phyloP scores from a whole-genome alignment of 2,329 filamentous ascomycete genomes.

The Curvularia lunata region DNA sequence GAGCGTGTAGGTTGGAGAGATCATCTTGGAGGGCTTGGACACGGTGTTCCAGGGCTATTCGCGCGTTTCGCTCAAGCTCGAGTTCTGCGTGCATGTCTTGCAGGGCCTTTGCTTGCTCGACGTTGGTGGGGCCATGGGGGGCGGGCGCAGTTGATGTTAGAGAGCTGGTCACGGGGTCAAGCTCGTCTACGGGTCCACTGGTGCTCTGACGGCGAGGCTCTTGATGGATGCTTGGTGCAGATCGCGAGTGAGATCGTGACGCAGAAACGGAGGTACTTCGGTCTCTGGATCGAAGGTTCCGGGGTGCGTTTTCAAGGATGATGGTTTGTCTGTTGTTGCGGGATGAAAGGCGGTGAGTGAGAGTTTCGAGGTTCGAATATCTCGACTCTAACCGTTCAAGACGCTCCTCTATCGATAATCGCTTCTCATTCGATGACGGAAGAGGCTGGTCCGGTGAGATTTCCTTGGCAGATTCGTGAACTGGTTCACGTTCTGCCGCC shows the following conservation, averaged over 20 bases:
- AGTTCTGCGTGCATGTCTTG: slow-evolving; percentile 36
- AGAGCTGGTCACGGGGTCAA: slow-evolving; percentile 17
- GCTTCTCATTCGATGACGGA: slow-evolving; percentile 22
- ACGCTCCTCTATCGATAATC: slow-evolving; percentile 45
- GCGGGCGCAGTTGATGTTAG: slow-evolving; percentile 16
- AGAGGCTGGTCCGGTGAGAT: slow-evolving; percentile 18
- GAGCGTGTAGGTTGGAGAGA: slow-evolving; percentile 37
- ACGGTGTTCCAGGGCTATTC: slow-evolving; percentile 44
- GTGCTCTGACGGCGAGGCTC: slow-evolving; percentile 24
- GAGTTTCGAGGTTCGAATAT: slow-evolving; percentile 39
- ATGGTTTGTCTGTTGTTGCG: slow-evolving; percentile 48
- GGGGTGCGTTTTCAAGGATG: slow-evolving; percentile 48
- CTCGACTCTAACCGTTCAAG: slow-evolving; percentile 42
- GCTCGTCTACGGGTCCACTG: slow-evolving; percentile 17
- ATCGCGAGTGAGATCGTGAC: slow-evolving; percentile 19
- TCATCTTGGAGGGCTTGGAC: slow-evolving; percentile 42
- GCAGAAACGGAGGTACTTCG: slow-evolving; percentile 38
- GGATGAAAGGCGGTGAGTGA: slow-evolving; percentile 42
- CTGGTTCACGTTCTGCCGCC: slow-evolving; percentile 5
- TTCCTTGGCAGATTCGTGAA: slow-evolving; percentile 12
- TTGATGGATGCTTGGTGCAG: slow-evolving; percentile 27
- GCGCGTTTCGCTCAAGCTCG: slow-evolving; percentile 39
- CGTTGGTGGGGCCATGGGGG: not conserved
- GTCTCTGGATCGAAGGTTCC: slow-evolving; percentile 41
- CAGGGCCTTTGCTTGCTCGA: slow-evolving; percentile 19